Base-by-base conservation (phyloP, 352 stramenopile species). In the Globisporangium solare region DNA sequence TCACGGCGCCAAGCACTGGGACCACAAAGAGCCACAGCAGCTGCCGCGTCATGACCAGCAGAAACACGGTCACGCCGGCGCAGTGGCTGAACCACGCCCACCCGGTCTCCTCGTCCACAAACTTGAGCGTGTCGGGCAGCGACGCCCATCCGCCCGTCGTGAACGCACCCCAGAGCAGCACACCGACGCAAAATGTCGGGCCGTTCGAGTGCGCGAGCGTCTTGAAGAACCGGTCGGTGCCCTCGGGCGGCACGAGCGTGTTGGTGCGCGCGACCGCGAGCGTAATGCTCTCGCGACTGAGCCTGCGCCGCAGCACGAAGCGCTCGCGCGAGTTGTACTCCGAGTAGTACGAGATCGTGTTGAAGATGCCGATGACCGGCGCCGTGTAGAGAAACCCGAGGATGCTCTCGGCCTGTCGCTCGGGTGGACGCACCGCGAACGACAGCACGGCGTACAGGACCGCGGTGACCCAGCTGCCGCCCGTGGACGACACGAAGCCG, bases 51-150 rank as follows among this genome's bases (percentile, higher is more conserved):
- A 85, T 85, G 6, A 91, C 68, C 13, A 93, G 53, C 42, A 93
- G 58, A 58, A 93, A 93, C 18, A 90, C 74, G 0, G 83, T 89
- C 43, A 91, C 66, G 27, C 83, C 83, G 2, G 83, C 83, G 51
- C 77, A 89, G 47, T 93, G 83, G 47, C 83, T 93, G 58, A 93
- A 93, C 83, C 83, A 93, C 17, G 80, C 83, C 83, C 83, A 93
- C 15, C 83, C 83, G 10, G 83, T 93, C 17, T 82, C 79, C 69
- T 91, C 73, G 54, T 93, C 83, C 17, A 93, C 83, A 61, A 93
- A 91, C 51, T 93, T 93, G 49, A 93, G 61, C 52, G 68, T 74
- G 5, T 90, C 78, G 10, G 83, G 83, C 24, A 93, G 68, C n/a
- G 83, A 93, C 6, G 79, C 73, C 79, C 82, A 93, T 8, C 77